A percentile compares a stretch with the other conserved stretches of the same genome.
These are phyloP conservation scores for Vanrija pseudolonga DNA, from an alignment of 1,284 basidiomycete species.

Conservation along the genomic window DNA sequence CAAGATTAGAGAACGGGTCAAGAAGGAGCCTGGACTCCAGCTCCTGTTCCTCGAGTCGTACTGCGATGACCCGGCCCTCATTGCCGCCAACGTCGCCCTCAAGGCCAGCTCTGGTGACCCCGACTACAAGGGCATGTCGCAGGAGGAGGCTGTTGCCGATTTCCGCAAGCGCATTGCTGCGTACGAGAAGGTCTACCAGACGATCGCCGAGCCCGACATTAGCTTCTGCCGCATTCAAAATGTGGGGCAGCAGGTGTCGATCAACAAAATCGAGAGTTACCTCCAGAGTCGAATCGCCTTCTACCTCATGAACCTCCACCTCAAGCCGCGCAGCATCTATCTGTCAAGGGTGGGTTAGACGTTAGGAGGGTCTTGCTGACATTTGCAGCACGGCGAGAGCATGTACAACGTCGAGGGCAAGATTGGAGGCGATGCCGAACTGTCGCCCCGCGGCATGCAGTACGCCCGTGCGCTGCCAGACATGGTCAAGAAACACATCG, in stretches of 20 bases:
- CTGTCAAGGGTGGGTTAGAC: constrained; percentile 71
- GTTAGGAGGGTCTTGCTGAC: background rate
- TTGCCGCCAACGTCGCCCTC: constrained; percentile 90
- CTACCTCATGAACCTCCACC: constrained; percentile 96
- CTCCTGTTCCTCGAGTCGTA: constrained; percentile 92
- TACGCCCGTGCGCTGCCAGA: constrained; percentile 84
- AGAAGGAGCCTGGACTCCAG: constrained; percentile 81
- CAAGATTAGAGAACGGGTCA: constrained; percentile 76
- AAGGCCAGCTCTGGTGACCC: constrained; percentile 96
- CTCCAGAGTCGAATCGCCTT: constrained; percentile 95
- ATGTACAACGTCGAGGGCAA: constrained; percentile 95
- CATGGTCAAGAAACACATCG: constrained; percentile 85
- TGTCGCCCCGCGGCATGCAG: constrained; percentile 77
- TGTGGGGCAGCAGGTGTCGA: constrained; percentile 77
- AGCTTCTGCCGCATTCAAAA: constrained; percentile 84
- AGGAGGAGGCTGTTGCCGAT: constrained; percentile 79
- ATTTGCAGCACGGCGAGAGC: constrained; percentile 87
- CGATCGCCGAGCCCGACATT: constrained; percentile 80
- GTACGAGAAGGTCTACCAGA: constrained; percentile 95
- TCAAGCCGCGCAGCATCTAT: constrained; percentile 95
- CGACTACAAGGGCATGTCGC: constrained; percentile 87
- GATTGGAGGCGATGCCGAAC: constrained; percentile 89
- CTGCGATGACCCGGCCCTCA: constrained; percentile 89
- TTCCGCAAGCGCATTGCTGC: constrained; percentile 86
- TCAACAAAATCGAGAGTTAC: constrained; percentile 85